Conservation (phyloP, 805 yeast species). For the Candida xiaguanensis region DNA sequence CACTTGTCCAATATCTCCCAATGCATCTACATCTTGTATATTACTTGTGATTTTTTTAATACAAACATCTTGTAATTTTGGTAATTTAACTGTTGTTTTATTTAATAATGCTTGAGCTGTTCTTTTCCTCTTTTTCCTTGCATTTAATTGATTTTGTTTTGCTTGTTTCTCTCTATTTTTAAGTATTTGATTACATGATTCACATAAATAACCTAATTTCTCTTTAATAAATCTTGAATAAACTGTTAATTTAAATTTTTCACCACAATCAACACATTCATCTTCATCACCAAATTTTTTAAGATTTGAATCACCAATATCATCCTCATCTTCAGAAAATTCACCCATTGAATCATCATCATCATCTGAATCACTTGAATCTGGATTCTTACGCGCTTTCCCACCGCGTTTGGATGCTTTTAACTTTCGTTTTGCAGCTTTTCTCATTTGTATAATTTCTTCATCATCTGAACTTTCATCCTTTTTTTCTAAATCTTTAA, state of each 20-base stretch:
- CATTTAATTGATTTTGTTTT: slow-evolving; percentile 53
- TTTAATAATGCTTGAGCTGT: slow-evolving; percentile 83
- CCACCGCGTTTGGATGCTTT: slow-evolving; percentile 12
- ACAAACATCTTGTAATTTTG: slow-evolving; percentile 80
- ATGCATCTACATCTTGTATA: slow-evolving; percentile 70
- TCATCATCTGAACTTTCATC: slow-evolving; percentile 22
- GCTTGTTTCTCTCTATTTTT: slow-evolving; percentile 42
- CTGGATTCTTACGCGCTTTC: slow-evolving; percentile 35
- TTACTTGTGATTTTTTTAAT: slow-evolving; percentile 61
- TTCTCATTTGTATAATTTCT: slow-evolving; percentile 24
- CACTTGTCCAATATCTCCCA: slow-evolving; percentile 81
- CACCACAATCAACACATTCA: slow-evolving; percentile 60
- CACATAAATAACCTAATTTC: slow-evolving; percentile 64
- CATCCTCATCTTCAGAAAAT: slow-evolving; percentile 23
- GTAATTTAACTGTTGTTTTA: slow-evolving; percentile 55
- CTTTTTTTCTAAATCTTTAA: background rate
- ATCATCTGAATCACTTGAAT: slow-evolving; percentile 17
- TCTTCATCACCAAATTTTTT: slow-evolving; percentile 51
- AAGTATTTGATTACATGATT: slow-evolving; percentile 48
- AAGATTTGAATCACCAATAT: slow-evolving; percentile 20
- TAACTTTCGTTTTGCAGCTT: slow-evolving; percentile 26
- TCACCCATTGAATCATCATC: slow-evolving; percentile 22
- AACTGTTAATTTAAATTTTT: slow-evolving; percentile 58
- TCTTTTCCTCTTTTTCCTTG: slow-evolving; percentile 71
- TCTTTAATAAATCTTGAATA: slow-evolving; percentile 53